Base-by-base conservation (phyloP, 108 stramenopile species). In the Conticribra guillardii region DNA sequence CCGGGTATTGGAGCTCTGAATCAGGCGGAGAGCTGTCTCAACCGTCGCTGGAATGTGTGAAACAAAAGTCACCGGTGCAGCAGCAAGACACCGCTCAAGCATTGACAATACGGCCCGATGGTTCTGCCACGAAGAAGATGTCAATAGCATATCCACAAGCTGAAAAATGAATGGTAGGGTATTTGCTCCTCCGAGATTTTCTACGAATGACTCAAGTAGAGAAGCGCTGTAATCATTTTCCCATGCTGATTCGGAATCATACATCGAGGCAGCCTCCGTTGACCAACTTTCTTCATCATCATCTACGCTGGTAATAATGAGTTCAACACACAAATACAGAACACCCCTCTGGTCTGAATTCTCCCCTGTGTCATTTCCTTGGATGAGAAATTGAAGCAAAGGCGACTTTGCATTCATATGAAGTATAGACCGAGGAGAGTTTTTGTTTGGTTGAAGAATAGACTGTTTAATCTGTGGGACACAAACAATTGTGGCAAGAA, bases 31-130 rank as follows among this genome's bases (percentile, higher is more conserved):
- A 28, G 84, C 87, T 27, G 79, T 79, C 32, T 84, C 75, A 1
- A 87, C 44, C 3, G 86, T 64, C n/a, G 84, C 82, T 9, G 76
- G 76, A 33, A 85, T 71, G 45, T 89, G 82, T 4, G 66, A 68
- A 21, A 75, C 74, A 67, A 88, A 84, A 9, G 83, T 58, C 17
- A 87, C 76, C 9, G 91, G 91, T 9, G 88, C 82, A 15, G 88
- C 80, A 8, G 66, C 59, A 19, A 90, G 46, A 34, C 84, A 85
- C 3, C 76, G 46, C 48, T 89, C 87, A 14, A 89, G 63, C 29
- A 88, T 82, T 7, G 82, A 84, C 22, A 89, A 63, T 47, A 59
- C 87, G 5, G 86, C 87, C 24, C 91, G 54, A 11, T 65, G 59
- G 31, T 60, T 61, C 29, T 66, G 55, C 84, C 85, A 83, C 27